A percentile compares a stretch with the other conserved stretches of the same genome.
These are phyloP conservation scores for Marasmius fiardii DNA, from an alignment of 1,284 basidiomycete genomes.

Conservation along the genomic window DNA sequence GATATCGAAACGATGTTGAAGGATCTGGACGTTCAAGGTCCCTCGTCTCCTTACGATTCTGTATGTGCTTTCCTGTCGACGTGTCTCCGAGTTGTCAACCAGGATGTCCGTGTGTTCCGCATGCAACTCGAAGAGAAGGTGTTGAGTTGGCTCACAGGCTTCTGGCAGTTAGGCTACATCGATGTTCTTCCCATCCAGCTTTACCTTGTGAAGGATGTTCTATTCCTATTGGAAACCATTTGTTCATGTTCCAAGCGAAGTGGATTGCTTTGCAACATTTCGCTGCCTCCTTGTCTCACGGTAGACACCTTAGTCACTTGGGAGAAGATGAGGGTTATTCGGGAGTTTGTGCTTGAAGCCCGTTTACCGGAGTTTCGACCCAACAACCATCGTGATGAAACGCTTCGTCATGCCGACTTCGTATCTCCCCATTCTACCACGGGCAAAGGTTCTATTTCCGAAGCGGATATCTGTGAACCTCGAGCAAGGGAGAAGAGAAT, in stretches of 20 bases:
- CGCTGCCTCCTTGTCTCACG: conserved; percentile 66
- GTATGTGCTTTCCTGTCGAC: conserved; percentile 77
- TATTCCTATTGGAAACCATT: conserved; percentile 61
- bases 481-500: conserved; percentile 60
- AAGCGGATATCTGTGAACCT: conserved; percentile 37
- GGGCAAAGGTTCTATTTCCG: conserved; percentile 5
- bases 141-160: conserved; percentile 76
- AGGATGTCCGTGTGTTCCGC: conserved; percentile 78
- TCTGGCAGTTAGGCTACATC: conserved; percentile 57
- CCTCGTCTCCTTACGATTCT: conserved; percentile 79
- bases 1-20: conserved; percentile 77
- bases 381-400: background rate
- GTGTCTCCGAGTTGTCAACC: conserved; percentile 64
- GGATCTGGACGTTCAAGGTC: conserved; percentile 86
- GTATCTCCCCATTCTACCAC: background rate
- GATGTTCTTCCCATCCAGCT: conserved; percentile 44
- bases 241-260: conserved; percentile 51
- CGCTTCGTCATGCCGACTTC: background rate
- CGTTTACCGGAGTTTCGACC: conserved; percentile 45
- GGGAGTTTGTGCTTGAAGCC: conserved; percentile 67
- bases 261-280: conserved; percentile 40
- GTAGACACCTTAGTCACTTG: conserved; percentile 61
- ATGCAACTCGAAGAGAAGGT: conserved; percentile 84
- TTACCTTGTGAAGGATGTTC: conserved; percentile 56
- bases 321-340: conserved; percentile 52